Base-by-base conservation (phyloP, 2,329 filamentous ascomycete genomes). In the Decorospora gaudefroyi region DNA sequence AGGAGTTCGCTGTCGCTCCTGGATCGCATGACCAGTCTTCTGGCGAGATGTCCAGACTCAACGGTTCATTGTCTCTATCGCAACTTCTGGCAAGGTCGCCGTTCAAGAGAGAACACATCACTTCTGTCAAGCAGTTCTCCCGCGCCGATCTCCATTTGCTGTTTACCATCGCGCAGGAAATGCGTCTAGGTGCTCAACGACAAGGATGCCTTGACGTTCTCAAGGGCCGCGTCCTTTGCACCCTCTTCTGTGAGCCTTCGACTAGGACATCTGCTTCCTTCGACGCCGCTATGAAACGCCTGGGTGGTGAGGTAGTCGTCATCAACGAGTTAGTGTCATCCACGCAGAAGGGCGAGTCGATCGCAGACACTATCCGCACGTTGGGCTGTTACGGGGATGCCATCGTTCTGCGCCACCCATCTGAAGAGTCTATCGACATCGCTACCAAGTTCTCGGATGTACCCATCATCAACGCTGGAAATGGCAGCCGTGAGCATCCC, bases 181-280 rank as follows among this genome's bases (percentile, higher is more conserved):
- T 99, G 91, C 88, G 92, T 19, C 82, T 96, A 12, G 91, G 90
- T 40, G 93, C 96, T 19, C 89, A 97, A 74, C 86, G 91, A 35
- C 87, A 95, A 62, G 93, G 93, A 47, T 87, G 93, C 19, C 79
- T 99, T 36, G 86, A 93, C 64, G 80, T 95, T 43, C 83, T 99
- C 50, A 88, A 87, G 62, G 90, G 91, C 18, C 85, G 88, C 31
- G 83, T 99, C 9, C 80, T 99, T 25, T 90, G 87, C 74, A 93
- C 89, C 2, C 84, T 99, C 76, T 99, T 99, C 81, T 99, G 91
- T 72, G 93, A 99, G 78, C 93, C 93, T 2, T 97, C 92, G 0
- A 99, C 93, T 2, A 83, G 93, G 41, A 99, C 93, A 4, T 96
- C 92, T 9, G 84, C 88, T 25, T 99, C 93, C 3, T 99, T 99